A percentile compares a stretch with the other conserved stretches of the same genome.
Evolutionary conservation across 2,329 filamentous ascomycete genomes (phyloP).

Genomic region (Aspergillus cejpii): DNA sequence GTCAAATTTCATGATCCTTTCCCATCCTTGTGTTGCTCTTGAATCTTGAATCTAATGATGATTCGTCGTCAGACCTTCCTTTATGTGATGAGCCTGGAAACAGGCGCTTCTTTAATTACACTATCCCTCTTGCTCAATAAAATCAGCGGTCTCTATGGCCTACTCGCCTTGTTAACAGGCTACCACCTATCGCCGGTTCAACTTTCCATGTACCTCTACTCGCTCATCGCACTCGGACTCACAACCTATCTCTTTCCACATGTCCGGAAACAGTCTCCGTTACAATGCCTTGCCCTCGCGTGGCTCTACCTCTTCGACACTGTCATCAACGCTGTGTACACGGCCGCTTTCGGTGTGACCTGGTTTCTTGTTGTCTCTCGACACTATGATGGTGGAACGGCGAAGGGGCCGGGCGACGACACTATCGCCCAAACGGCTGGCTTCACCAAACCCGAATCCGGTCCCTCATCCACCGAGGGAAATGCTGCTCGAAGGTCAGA

Average conservation of each 20-base stretch:
- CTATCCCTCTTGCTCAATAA: slow-evolving; percentile 85
- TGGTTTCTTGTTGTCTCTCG: slow-evolving; percentile 76
- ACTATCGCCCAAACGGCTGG: slow-evolving; percentile 58
- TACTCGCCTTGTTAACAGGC: slow-evolving; percentile 82
- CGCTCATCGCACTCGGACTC: slow-evolving; percentile 61
- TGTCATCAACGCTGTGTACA: slow-evolving; percentile 73
- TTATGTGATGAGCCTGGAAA: slow-evolving; percentile 77
- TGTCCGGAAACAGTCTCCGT: slow-evolving; percentile 68
- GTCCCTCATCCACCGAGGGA: slow-evolving; percentile 53
- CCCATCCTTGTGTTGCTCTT: neutral
- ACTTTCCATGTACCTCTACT: slow-evolving; percentile 88
- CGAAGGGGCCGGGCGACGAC: slow-evolving; percentile 46
- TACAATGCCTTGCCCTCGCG: slow-evolving; percentile 73
- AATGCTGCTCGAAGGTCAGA: slow-evolving; percentile 33
- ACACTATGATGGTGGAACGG: slow-evolving; percentile 44
- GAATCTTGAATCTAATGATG: neutral
- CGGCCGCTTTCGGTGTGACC: slow-evolving; percentile 68
- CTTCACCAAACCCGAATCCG: slow-evolving; percentile 58
- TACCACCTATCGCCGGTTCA: slow-evolving; percentile 75
- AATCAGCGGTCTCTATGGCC: slow-evolving; percentile 79
- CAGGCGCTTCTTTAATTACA: slow-evolving; percentile 77
- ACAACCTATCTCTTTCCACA: slow-evolving; percentile 68
- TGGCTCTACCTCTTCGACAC: slow-evolving; percentile 83
- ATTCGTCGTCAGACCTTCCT: slow-evolving; percentile 63
- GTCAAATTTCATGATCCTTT: slow-evolving; percentile 5